Percentiles rank a stretch among this genome's conserved stretches.
Evolutionary conservation across 1,139 yeast species (phyloP).

Genomic region (Candida buenavistaensis): DNA sequence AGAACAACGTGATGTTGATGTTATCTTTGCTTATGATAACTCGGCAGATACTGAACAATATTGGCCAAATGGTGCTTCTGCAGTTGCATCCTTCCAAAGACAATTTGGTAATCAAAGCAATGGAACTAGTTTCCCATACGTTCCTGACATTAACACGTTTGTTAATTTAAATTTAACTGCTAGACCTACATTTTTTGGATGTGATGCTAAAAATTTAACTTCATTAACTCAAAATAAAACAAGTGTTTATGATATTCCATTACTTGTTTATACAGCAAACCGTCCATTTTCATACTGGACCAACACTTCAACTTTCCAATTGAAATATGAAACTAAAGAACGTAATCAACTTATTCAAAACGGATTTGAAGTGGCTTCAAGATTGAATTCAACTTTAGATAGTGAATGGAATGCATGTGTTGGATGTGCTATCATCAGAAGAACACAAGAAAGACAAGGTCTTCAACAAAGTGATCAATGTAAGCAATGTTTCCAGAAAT

Average conservation of each 20-base stretch:
- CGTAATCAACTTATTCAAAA: slow-evolving; percentile 64
- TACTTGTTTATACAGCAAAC: slow-evolving; percentile 79
- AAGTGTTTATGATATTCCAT: slow-evolving; percentile 55
- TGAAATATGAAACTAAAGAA: slow-evolving; percentile 60
- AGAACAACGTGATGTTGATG: slow-evolving; percentile 39
- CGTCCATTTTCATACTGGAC: slow-evolving; percentile 65
- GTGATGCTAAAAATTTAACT: slow-evolving; percentile 69
- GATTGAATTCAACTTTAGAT: slow-evolving; percentile 72
- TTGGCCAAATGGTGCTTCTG: slow-evolving; percentile 45
- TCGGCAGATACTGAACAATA: slow-evolving; percentile 42
- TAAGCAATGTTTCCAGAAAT: slow-evolving; percentile 35
- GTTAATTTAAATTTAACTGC: slow-evolving; percentile 58
- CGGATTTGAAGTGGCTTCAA: slow-evolving; percentile 78
- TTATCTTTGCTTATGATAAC: slow-evolving; percentile 51
- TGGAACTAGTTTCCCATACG: slow-evolving; percentile 75
- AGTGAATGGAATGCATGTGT: slow-evolving; percentile 76
- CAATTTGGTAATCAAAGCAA: slow-evolving; percentile 65
- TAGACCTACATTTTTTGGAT: slow-evolving; percentile 83
- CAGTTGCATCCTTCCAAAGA: slow-evolving; percentile 58
- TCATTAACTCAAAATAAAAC: slow-evolving; percentile 29
- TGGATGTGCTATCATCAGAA: slow-evolving; percentile 60
- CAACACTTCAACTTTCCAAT: slow-evolving; percentile 71
- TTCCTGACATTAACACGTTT: slow-evolving; percentile 74
- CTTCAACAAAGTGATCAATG: slow-evolving; percentile 42
- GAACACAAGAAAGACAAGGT: slow-evolving; percentile 42